Evolutionary conservation across 441 rosid genomes (phyloP).

Genomic region (Gossypium lobatum): DNA sequence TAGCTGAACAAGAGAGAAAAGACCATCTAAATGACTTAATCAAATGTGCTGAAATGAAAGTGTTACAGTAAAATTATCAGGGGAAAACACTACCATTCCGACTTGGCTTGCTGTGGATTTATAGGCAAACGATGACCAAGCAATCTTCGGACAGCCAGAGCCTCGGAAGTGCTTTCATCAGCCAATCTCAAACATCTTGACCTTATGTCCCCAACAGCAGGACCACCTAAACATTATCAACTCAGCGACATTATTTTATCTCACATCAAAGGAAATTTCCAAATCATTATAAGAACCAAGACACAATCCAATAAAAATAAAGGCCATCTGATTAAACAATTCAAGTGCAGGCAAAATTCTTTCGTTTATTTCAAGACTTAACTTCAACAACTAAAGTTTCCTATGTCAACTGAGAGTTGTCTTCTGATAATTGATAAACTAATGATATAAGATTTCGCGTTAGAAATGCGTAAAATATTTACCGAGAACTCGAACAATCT

Average conservation of each 20-base stretch:
- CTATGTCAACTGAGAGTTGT: background rate
- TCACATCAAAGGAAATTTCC: background rate
- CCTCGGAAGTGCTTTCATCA: constrained; percentile 79
- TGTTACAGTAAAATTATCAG: background rate
- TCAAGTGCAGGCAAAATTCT: background rate
- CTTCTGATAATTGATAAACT: background rate
- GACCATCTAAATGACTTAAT: background rate
- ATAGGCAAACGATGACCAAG: constrained; percentile 84
- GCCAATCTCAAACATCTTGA: constrained; percentile 92
- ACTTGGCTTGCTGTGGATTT: constrained; percentile 56
- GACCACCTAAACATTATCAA: constrained; percentile 51
- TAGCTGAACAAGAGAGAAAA: background rate
- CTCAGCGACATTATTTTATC: background rate
- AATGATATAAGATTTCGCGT: background rate
- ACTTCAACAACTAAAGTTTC: background rate
- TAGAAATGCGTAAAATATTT: background rate
- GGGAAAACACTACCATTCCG: constrained; percentile 56
- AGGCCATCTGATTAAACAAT: background rate
- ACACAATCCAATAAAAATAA: background rate
- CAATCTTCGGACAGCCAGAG: constrained; percentile 81
- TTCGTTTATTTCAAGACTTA: background rate
- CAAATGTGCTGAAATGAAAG: background rate
- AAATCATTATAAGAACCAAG: background rate
- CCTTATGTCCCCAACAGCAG: constrained; percentile 94
- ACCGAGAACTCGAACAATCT: constrained; percentile 95